phyloP scores from a whole-genome alignment of 352 stramenopile genomes.

The Phytophthora pinifolia region DNA sequence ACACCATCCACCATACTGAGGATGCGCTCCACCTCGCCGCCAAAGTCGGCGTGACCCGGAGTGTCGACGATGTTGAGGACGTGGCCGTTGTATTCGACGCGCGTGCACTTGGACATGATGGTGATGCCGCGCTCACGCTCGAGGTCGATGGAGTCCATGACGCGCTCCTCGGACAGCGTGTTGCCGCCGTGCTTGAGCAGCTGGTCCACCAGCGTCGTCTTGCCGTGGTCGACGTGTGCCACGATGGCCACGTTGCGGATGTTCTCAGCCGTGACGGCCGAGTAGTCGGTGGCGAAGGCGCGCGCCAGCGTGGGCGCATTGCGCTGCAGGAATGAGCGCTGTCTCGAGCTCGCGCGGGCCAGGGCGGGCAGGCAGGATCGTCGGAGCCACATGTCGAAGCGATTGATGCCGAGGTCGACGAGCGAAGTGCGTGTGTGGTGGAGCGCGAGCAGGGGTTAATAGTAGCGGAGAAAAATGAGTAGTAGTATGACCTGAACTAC shows the following conservation, averaged over 20 bases:
- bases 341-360: constrained; percentile 31
- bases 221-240: constrained; percentile 98
- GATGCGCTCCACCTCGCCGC: constrained; percentile 97
- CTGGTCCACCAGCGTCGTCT: constrained; percentile 98
- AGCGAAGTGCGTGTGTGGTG: constrained; percentile 19
- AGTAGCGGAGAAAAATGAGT: too few relatives aligned
- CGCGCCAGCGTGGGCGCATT: constrained; percentile 32
- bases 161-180: constrained; percentile 80
- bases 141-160: constrained; percentile 99
- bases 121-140: constrained; percentile 99
- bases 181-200: constrained; percentile 96
- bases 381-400: constrained; percentile 62
- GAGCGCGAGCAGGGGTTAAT: too few relatives aligned
- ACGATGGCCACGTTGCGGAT: constrained; percentile 92
- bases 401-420: constrained; percentile 14
- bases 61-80: constrained; percentile 98
- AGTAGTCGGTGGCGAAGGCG: constrained; percentile 49
- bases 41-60: constrained; percentile 98
- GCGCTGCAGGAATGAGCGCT: constrained; percentile 34
- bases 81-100: constrained; percentile 93
- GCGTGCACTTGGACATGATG: constrained; percentile 98
- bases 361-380: constrained; percentile 48
- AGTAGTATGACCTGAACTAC: too few relatives aligned
- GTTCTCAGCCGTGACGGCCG: constrained; percentile 37
- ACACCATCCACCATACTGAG: constrained; percentile 97